phyloP scores from a whole-genome alignment of 305 asterid species.

The Fraxinus baroniana region DNA sequence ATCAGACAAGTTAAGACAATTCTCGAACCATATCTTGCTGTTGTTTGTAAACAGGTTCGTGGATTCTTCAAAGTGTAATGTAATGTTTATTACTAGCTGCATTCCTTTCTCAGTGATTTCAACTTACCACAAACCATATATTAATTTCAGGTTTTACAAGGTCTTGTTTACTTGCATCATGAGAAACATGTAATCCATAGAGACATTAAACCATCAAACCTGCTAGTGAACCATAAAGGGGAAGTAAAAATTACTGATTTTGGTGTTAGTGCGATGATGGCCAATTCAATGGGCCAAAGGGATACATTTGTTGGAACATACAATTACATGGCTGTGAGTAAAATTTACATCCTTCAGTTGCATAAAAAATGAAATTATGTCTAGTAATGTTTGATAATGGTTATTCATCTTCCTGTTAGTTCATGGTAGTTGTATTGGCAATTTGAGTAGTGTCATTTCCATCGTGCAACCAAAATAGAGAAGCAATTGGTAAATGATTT shows the following conservation, averaged over 20 bases:
- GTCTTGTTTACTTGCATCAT: conserved; percentile 77
- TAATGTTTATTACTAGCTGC: background rate
- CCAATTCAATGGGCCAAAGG: conserved; percentile 91
- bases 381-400: background rate
- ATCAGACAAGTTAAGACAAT: conserved; percentile 83
- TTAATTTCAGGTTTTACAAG: conserved; percentile 75
- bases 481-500: conserved; percentile 3
- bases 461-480: background rate
- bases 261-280: conserved; percentile 98
- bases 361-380: background rate
- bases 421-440: background rate
- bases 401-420: background rate
- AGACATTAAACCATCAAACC: conserved; percentile 89
- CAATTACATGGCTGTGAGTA: conserved; percentile 74
- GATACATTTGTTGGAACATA: conserved; percentile 96
- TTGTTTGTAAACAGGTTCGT: conserved; percentile 83
- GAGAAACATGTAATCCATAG: conserved; percentile 80
- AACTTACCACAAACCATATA: background rate
- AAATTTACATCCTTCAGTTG: background rate
- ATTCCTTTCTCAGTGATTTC: conserved; percentile 7
- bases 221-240: conserved; percentile 86
- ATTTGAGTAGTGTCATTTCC: background rate
- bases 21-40: conserved; percentile 95
- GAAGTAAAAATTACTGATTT: conserved; percentile 95
- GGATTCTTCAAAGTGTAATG: conserved; percentile 21